Conservation (phyloP, 176 grass and related monocot genomes). For the Cymbopogon citratus region DNA sequence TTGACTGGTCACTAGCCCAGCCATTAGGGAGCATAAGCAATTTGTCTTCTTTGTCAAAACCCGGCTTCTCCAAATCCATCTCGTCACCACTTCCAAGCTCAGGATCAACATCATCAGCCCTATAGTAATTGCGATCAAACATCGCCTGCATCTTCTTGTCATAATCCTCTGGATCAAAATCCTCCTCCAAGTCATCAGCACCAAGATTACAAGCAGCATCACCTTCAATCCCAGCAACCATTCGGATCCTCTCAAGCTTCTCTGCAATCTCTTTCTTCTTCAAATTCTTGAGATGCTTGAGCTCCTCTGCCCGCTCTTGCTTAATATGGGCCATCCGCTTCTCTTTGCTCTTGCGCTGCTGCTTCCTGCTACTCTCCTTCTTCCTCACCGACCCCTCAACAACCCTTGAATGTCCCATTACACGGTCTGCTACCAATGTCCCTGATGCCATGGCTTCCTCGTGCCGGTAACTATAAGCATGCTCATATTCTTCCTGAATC, state of each 20-base stretch:
- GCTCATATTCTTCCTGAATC: constrained; percentile 63
- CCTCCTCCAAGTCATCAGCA: constrained; percentile 80
- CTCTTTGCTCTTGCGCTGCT: constrained; percentile 88
- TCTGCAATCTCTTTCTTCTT: constrained; percentile 97
- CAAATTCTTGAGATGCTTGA: constrained; percentile 91
- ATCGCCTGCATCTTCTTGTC: constrained; percentile 80
- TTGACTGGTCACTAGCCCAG: constrained; percentile 31
- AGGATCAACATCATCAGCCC: constrained; percentile 63
- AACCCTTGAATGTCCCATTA: constrained; percentile 71
- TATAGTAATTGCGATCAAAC: constrained; percentile 69
- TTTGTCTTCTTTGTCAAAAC: constrained; percentile 90
- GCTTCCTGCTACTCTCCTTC: constrained; percentile 80
- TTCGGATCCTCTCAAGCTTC: constrained; percentile 68
- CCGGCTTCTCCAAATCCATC: constrained; percentile 59
- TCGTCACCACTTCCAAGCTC: constrained; percentile 58
- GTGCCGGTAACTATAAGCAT: constrained; percentile 53
- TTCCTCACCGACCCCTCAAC: constrained; percentile 94
- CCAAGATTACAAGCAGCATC: constrained; percentile 47
- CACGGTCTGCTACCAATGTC: constrained; percentile 44
- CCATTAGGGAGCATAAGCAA: constrained; percentile 61
- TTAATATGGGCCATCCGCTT: constrained; percentile 60
- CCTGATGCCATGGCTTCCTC: constrained; percentile 58
- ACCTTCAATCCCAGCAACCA: constrained; percentile 60
- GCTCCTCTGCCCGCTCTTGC: constrained; percentile 65
- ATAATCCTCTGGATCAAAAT: constrained; percentile 87